These are phyloP conservation scores for Psilocybe mexicana DNA, from an alignment of 1,284 basidiomycete genomes.

Conservation along the genomic window DNA sequence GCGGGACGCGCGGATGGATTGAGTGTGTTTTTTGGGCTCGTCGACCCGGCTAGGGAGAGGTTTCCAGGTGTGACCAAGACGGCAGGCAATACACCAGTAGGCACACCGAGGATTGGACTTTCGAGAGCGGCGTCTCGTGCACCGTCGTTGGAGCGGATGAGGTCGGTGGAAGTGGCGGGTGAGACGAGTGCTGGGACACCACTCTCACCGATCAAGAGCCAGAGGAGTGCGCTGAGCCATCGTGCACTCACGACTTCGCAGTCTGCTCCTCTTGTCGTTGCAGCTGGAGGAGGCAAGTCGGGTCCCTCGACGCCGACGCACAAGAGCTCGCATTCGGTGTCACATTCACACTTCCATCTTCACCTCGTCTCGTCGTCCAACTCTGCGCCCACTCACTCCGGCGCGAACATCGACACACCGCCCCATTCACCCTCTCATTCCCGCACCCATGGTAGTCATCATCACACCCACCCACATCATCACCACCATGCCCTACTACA, in stretches of 20 bases:
- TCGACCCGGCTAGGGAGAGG: slow-evolving; percentile 58
- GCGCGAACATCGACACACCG: neutral
- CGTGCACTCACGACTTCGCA: neutral
- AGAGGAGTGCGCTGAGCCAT: neutral
- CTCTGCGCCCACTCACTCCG: neutral
- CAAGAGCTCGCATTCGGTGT: neutral
- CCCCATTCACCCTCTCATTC: slow-evolving; percentile 15
- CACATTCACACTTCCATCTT: neutral
- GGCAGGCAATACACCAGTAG: slow-evolving; percentile 12
- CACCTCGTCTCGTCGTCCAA: neutral
- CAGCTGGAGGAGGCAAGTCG: neutral
- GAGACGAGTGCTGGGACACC: neutral
- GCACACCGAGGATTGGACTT: slow-evolving; percentile 11
- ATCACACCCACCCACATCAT: slow-evolving; percentile 21
- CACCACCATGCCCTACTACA: slow-evolving; percentile 32
- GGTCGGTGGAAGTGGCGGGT: neutral
- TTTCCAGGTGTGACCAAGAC: slow-evolving; percentile 54
- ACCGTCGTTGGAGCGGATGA: neutral
- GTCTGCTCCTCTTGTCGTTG: neutral
- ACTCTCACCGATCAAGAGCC: slow-evolving; percentile 7
- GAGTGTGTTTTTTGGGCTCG: slow-evolving; percentile 60
- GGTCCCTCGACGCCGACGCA: neutral
- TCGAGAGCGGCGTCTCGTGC: slow-evolving; percentile 13
- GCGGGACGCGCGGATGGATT: slow-evolving; percentile 65
- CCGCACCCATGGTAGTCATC: slow-evolving; percentile 15